Percentiles rank a stretch among this genome's conserved stretches.
phyloP scores from a whole-genome alignment of 768 basidiomycete species.

The Amanita inopinata region DNA sequence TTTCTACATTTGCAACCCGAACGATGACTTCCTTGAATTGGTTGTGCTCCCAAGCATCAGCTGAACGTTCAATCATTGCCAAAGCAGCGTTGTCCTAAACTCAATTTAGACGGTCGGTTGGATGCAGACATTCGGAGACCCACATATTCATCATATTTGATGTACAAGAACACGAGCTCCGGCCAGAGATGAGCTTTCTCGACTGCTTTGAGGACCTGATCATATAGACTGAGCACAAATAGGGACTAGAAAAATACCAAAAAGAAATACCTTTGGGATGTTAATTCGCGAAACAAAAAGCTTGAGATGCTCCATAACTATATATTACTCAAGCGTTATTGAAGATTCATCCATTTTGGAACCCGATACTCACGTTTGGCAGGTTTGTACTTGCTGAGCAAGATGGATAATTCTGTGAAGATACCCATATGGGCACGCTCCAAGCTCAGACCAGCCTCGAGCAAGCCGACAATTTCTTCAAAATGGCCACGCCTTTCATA shows the following conservation, averaged over 20 bases:
- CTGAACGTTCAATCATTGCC: constrained; percentile 96
- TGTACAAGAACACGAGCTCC: constrained; percentile 95
- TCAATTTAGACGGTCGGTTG: constrained; percentile 4
- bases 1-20: constrained; percentile 95
- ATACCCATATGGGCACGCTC: constrained; percentile 99
- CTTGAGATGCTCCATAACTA: constrained; percentile 98
- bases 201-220: constrained; percentile 77
- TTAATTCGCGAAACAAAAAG: constrained; percentile 94
- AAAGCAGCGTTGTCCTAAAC: constrained; percentile 88
- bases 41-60: constrained; percentile 99
- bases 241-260: not conserved
- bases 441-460: constrained; percentile 93
- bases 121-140: constrained; percentile 18
- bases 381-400: constrained; percentile 93
- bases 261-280: constrained; percentile 64
- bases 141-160: constrained; percentile 95
- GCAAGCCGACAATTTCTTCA: constrained; percentile 81
- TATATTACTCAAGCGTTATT: constrained; percentile 9
- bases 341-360: not conserved
- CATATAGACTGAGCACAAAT: not conserved
- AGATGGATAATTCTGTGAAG: constrained; percentile 87
- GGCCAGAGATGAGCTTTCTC: constrained; percentile 98
- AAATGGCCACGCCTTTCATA: constrained; percentile 93
- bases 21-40: constrained; percentile 99
- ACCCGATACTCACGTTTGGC: constrained; percentile 60